phyloP scores from a whole-genome alignment of 768 basidiomycete genomes.

The Phanerodontia chrysosporium region DNA sequence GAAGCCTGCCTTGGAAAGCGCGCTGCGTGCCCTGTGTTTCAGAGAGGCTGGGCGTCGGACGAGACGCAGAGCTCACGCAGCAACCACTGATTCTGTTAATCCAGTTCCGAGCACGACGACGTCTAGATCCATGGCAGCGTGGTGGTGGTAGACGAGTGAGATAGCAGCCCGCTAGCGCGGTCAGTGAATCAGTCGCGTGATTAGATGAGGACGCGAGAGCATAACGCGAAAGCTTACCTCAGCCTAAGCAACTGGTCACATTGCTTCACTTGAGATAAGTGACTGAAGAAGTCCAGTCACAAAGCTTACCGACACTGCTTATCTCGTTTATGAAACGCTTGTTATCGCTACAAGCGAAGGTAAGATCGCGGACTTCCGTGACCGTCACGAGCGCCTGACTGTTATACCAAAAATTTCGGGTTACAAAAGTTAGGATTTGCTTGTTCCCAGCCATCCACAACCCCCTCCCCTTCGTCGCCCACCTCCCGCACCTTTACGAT shows the following conservation, averaged over 20 bases:
- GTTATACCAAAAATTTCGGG: constrained; percentile 18
- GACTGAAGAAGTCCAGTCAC: neutral
- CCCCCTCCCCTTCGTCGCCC: constrained; percentile 10
- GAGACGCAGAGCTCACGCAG: constrained; percentile 62
- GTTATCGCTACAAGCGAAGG: neutral
- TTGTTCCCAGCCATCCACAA: constrained; percentile 14
- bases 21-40: constrained; percentile 40
- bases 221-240: neutral
- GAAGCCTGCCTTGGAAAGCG: constrained; percentile 84
- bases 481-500: constrained; percentile 4
- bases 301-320: neutral
- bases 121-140: constrained; percentile 47
- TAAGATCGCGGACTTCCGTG: neutral
- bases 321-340: no score
- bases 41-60: constrained; percentile 6
- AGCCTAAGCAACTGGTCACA: neutral
- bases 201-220: neutral
- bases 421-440: constrained; percentile 10
- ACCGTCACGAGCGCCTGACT: constrained; percentile 7
- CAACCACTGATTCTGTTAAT: constrained; percentile 77
- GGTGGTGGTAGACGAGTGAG: neutral
- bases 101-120: constrained; percentile 74
- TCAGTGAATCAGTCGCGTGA: neutral
- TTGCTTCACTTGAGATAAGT: neutral
- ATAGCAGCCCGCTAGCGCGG: neutral